Evolutionary conservation across 2,329 filamentous ascomycete species (phyloP), one percentile per base, ranked within the genome.

Genomic region (Pseudomassariella vexata): DNA sequence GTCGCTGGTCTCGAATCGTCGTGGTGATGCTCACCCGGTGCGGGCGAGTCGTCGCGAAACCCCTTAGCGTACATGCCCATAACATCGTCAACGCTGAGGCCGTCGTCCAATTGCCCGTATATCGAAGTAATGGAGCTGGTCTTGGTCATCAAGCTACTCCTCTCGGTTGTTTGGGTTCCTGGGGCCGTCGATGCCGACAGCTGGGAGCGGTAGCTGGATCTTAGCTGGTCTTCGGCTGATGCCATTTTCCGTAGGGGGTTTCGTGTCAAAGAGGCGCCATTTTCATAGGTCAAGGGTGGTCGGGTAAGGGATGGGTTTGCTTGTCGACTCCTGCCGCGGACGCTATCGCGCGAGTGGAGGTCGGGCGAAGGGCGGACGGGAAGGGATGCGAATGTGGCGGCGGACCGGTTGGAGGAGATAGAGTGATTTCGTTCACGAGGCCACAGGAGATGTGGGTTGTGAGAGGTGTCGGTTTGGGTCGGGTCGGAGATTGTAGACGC

Each of bases 71-170:
- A 83, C 64, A 80, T 79, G 50, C 73, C 78, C 58, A 85, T 81
- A 34, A 87, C 71, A 62, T 82, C 76, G 45, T 81, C 76, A 19
- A 82, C 63, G 46, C 74, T 79, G 34, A 74, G 65, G 24, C 72
- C 73, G 41, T 79, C 75, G 41, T 63, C 56, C 32, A 46, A 51
- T 24, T 43, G 49, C 32, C 44, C 58, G 41, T 66, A 65, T 57
- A 69, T 70, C 40, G 66, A 92, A 61, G 62, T 82, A 32, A 80
- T 69, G 2, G 84, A 88, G 63, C 84, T 94, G 38, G 78, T 76
- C 46, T 85, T 87, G 4, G 87, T 92, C 42, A 82, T 56, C 30
- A 92, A 70, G 50, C 88, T 95, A 55, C 85, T 94, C 39, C 85
- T 73, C 51, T 90, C 85, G 2, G 86, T 94, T n/a, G 80, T 77